A percentile compares a stretch with the other conserved stretches of the same genome.
These are phyloP conservation scores for Cladosporium cucumerinum DNA, from an alignment of 2,329 filamentous ascomycete species.

Conservation along the genomic window DNA sequence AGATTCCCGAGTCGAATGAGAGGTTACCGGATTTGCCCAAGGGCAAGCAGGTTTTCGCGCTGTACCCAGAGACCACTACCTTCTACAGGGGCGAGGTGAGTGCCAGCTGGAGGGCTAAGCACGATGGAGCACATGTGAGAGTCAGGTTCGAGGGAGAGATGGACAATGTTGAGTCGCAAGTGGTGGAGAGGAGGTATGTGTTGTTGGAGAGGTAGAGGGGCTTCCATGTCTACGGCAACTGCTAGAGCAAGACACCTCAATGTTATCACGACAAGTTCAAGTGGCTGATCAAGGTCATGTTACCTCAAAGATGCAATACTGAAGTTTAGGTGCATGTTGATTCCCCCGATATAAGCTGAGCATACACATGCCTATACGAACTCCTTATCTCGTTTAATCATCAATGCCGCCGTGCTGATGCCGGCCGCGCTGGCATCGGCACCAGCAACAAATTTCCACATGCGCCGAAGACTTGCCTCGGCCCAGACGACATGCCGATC, in stretches of 20 bases:
- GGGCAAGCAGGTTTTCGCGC: constrained; percentile 45
- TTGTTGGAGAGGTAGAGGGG: constrained; percentile 36
- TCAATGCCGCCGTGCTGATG: not conserved
- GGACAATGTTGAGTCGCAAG: constrained; percentile 48
- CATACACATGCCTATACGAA: not conserved
- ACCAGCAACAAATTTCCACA: not conserved
- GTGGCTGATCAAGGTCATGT: not conserved
- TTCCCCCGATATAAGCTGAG: not conserved
- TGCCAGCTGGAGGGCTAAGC: constrained; percentile 39
- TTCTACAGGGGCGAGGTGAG: constrained; percentile 53
- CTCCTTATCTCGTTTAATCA: not conserved
- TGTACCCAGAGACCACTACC: constrained; percentile 53
- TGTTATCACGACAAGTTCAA: not conserved
- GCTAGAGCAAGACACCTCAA: not conserved
- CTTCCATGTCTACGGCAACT: not conserved
- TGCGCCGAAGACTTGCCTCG: constrained; percentile 7
- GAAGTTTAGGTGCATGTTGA: not conserved
- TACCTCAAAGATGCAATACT: not conserved
- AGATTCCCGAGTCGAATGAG: constrained; percentile 40
- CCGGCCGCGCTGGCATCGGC: not conserved
- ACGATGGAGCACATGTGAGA: constrained; percentile 29
- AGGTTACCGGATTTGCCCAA: constrained; percentile 42
- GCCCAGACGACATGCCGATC: constrained; percentile 3
- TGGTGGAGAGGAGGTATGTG: constrained; percentile 51
- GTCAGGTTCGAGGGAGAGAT: constrained; percentile 36